Evolutionary conservation across 331 rosid species (phyloP).

Genomic region (Acacia pycnantha): DNA sequence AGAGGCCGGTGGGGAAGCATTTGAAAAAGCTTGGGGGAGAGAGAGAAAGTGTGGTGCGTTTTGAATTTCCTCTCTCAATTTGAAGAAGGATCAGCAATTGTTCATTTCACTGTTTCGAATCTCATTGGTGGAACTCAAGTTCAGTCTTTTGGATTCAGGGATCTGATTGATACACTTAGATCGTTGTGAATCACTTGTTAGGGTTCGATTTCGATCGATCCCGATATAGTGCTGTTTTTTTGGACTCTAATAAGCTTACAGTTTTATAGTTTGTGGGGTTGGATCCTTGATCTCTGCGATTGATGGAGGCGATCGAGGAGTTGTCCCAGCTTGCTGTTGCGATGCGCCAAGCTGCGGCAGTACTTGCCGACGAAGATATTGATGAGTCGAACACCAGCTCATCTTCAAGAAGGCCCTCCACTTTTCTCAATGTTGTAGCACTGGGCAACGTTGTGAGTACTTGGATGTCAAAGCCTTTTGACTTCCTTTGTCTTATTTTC

Average conservation of each 20-base stretch:
- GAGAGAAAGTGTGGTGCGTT: conserved; percentile 4
- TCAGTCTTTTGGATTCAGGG: conserved; percentile 25
- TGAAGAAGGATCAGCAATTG: neutral
- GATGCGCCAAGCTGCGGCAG: conserved; percentile 86
- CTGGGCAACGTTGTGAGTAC: conserved; percentile 90
- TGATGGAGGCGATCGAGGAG: conserved; percentile 97
- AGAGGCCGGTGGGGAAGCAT: conserved; percentile 18
- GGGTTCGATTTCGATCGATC: conserved; percentile 51
- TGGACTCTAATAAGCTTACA: neutral
- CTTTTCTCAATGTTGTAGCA: conserved; percentile 87
- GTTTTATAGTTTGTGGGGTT: neutral
- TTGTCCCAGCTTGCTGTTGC: conserved; percentile 76
- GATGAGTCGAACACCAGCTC: conserved; percentile 58
- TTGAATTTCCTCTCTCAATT: conserved; percentile 27
- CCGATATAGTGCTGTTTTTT: neutral
- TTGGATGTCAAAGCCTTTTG: conserved; percentile 4
- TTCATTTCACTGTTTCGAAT: neutral
- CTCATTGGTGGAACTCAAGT: neutral
- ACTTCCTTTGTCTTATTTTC: neutral
- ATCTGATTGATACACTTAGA: conserved; percentile 32
- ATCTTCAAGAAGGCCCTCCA: conserved; percentile 68
- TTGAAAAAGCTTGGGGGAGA: conserved; percentile 17
- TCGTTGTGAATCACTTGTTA: conserved; percentile 28
- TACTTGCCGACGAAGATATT: conserved; percentile 92
- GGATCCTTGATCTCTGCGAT: conserved; percentile 26